phyloP scores from a whole-genome alignment of 306 rosid genomes.

The Rosa rugosa region DNA sequence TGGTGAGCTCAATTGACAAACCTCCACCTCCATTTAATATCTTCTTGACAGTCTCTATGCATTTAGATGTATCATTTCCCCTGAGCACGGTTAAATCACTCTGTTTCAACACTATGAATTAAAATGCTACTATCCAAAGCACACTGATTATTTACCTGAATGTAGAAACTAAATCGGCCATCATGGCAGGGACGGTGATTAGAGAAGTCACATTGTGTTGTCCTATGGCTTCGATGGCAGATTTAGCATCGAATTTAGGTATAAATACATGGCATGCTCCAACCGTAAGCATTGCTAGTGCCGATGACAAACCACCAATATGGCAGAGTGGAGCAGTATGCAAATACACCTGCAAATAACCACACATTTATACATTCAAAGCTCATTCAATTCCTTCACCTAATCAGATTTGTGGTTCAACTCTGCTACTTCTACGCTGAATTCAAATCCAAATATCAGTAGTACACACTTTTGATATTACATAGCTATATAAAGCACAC shows the following conservation, averaged over 20 bases:
- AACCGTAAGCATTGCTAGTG: constrained; percentile 74
- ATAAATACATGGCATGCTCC: constrained; percentile 82
- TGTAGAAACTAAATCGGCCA: constrained; percentile 56
- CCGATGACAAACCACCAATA: constrained; percentile 88
- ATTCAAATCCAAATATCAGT: constrained; percentile 12
- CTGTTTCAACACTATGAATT: neutral
- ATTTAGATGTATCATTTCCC: constrained; percentile 45
- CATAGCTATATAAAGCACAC: constrained; percentile 3
- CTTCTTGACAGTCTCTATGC: constrained; percentile 59
- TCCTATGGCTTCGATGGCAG: constrained; percentile 52
- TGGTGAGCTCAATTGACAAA: constrained; percentile 59
- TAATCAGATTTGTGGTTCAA: neutral
- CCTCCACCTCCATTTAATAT: constrained; percentile 92
- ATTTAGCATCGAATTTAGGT: constrained; percentile 70
- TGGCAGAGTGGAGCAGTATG: constrained; percentile 93
- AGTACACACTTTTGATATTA: neutral
- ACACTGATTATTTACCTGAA: constrained; percentile 46
- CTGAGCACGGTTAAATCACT: constrained; percentile 28
- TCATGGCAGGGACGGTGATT: constrained; percentile 90
- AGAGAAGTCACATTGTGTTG: constrained; percentile 65
- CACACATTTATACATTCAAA: constrained; percentile 2
- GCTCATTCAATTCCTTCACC: constrained; percentile 11
- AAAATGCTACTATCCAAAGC: neutral
- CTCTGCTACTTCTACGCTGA: neutral
- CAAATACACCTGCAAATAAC: constrained; percentile 65